A percentile compares a stretch with the other conserved stretches of the same genome.
phyloP scores from a whole-genome alignment of 2,329 filamentous ascomycete species.

The Onygenales sp. region DNA sequence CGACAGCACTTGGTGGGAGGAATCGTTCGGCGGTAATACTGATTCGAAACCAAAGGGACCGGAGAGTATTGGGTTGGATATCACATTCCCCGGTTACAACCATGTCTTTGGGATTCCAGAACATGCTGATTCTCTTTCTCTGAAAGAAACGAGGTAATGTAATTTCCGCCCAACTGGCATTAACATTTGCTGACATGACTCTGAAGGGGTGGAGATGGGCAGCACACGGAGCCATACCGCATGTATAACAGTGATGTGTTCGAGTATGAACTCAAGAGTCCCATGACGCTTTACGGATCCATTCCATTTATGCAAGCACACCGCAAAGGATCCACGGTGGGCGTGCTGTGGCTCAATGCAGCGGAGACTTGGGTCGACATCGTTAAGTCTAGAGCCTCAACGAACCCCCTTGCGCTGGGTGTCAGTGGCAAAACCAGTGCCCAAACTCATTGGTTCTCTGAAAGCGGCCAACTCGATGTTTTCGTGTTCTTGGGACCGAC shows the following conservation, averaged over 20 bases:
- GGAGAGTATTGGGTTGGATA: conserved; percentile 83
- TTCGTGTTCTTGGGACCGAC: conserved; percentile 91
- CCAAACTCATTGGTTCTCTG: conserved; percentile 93
- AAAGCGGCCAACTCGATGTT: conserved; percentile 78
- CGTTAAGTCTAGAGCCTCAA: conserved; percentile 62
- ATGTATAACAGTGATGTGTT: conserved; percentile 97
- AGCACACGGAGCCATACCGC: conserved; percentile 81
- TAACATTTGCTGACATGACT: conserved; percentile 13
- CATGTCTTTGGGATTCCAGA: conserved; percentile 93
- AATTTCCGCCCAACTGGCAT: neutral
- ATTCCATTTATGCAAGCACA: conserved; percentile 99
- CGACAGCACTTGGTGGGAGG: conserved; percentile 96
- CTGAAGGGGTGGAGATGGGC: conserved; percentile 63
- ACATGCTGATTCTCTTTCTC: conserved; percentile 76
- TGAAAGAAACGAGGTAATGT: conserved; percentile 72
- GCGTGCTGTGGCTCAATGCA: conserved; percentile 93
- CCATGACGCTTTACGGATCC: conserved; percentile 96
- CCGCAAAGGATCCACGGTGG: conserved; percentile 83
- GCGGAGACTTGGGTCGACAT: conserved; percentile 98
- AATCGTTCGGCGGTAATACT: conserved; percentile 88
- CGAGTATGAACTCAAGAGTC: conserved; percentile 92
- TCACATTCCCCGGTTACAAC: conserved; percentile 82
- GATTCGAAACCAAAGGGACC: conserved; percentile 92
- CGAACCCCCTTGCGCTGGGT: conserved; percentile 70
- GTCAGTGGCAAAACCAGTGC: conserved; percentile 62